These are phyloP conservation scores for Metarhizium guizhouense DNA, from an alignment of 2,329 filamentous ascomycete genomes.

Conservation along the genomic window DNA sequence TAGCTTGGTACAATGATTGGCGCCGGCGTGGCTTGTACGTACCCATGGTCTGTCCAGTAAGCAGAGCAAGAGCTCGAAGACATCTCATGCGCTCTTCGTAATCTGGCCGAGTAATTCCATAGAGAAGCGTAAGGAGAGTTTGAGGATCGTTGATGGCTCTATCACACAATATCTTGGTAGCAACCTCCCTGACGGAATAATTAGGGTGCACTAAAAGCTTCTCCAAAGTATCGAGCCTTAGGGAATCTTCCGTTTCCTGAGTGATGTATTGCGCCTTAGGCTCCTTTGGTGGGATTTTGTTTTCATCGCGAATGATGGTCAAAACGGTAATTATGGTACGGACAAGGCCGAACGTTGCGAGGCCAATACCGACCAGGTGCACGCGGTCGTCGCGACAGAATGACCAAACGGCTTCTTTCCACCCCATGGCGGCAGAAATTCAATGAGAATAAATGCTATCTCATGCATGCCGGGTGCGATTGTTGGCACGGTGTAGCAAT, in stretches of 20 bases:
- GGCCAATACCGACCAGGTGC: constrained; percentile 42
- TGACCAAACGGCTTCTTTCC: constrained; percentile 17
- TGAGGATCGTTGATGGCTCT: constrained; percentile 49
- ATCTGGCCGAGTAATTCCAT: constrained; percentile 48
- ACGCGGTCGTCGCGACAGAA: constrained; percentile 41
- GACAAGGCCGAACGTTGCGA: constrained; percentile 51
- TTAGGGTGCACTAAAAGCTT: constrained; percentile 63
- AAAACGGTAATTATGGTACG: constrained; percentile 50
- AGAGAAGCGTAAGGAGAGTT: constrained; percentile 41
- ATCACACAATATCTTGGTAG: constrained; percentile 49
- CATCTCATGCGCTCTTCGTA: constrained; percentile 51
- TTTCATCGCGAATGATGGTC: constrained; percentile 50
- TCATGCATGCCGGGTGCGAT: not conserved
- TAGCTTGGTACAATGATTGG: constrained; percentile 8
- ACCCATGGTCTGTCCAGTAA: constrained; percentile 34
- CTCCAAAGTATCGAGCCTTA: constrained; percentile 56
- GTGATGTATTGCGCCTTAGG: constrained; percentile 66
- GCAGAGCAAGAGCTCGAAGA: constrained; percentile 46
- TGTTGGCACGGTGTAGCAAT: not conserved
- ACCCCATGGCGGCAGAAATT: constrained; percentile 26
- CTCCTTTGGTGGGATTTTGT: constrained; percentile 54
- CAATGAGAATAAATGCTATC: not conserved
- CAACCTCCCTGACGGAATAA: constrained; percentile 62
- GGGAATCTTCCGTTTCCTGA: constrained; percentile 64
- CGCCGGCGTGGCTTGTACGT: constrained; percentile 2